phyloP scores from a whole-genome alignment of 306 rosid genomes.

The Pyrus betulifolia region DNA sequence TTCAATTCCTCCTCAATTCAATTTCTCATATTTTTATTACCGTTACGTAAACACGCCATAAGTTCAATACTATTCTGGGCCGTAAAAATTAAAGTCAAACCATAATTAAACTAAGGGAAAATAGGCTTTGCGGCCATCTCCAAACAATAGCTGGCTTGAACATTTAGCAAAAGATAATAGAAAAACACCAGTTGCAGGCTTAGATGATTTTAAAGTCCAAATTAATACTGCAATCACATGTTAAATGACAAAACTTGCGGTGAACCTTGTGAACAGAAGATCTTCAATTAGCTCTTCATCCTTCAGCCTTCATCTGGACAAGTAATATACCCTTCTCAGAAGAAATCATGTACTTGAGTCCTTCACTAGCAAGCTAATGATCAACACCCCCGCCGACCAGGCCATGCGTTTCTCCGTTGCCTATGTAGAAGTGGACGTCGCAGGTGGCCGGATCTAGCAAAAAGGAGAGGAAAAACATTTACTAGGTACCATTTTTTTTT shows the following conservation, averaged over 20 bases:
- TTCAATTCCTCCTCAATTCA: no score
- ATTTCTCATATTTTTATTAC: no score
- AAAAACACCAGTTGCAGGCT: neutral
- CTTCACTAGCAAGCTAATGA: no score
- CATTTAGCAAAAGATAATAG: neutral
- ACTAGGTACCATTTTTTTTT: neutral
- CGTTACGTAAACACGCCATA: no score
- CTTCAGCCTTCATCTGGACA: neutral
- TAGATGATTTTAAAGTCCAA: neutral
- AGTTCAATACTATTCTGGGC: no score
- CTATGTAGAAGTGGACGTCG: neutral
- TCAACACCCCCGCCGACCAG: neutral
- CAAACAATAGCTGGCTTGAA: neutral
- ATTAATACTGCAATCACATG: neutral
- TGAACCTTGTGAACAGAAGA: neutral
- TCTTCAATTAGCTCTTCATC: neutral
- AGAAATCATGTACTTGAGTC: no score
- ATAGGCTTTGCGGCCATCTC: neutral
- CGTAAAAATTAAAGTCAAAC: neutral
- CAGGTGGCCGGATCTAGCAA: neutral
- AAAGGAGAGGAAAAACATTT: neutral
- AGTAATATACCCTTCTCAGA: neutral
- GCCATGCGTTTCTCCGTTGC: neutral
- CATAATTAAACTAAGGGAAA: neutral
- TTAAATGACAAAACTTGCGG: neutral